Conservation (phyloP, 1,139 yeast genomes). For the Yamadazyma atlantica region DNA sequence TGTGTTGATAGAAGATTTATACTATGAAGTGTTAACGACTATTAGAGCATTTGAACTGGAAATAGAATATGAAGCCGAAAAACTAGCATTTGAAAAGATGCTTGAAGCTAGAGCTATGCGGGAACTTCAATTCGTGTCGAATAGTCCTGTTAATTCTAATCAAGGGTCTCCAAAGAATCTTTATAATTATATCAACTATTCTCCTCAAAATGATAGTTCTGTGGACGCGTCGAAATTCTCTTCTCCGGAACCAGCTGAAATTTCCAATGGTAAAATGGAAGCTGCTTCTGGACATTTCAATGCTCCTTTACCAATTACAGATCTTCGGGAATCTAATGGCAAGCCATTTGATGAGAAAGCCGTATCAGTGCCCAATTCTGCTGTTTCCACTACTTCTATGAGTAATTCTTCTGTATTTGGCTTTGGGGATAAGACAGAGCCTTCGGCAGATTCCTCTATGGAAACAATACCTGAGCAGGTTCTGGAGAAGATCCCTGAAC, state of each 20-base stretch:
- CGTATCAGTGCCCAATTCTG: no score
- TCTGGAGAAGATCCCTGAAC: no score
- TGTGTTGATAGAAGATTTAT: slow-evolving; percentile 25
- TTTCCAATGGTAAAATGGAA: not conserved
- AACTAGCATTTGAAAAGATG: not conserved
- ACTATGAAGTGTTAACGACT: slow-evolving; percentile 19
- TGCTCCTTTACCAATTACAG: not conserved
- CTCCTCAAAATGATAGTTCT: not conserved
- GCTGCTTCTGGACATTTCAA: not conserved
- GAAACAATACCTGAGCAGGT: no score
- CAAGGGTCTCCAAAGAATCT: not conserved
- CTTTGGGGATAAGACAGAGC: no score
- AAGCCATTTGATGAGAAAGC: no score
- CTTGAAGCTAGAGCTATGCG: not conserved
- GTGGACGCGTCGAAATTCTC: slow-evolving; percentile 1
- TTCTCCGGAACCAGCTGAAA: not conserved
- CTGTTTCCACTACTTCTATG: no score
- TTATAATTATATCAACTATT: not conserved
- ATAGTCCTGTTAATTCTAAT: not conserved
- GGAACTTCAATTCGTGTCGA: not conserved
- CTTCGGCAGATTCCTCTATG: no score
- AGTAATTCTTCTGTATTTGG: no score
- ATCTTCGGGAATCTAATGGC: no score
- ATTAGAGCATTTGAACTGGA: slow-evolving; percentile 16
- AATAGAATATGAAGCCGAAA: slow-evolving; percentile 1